Conservation (phyloP, 176 grass and related monocot species). For the Aegilops umbellulata region DNA sequence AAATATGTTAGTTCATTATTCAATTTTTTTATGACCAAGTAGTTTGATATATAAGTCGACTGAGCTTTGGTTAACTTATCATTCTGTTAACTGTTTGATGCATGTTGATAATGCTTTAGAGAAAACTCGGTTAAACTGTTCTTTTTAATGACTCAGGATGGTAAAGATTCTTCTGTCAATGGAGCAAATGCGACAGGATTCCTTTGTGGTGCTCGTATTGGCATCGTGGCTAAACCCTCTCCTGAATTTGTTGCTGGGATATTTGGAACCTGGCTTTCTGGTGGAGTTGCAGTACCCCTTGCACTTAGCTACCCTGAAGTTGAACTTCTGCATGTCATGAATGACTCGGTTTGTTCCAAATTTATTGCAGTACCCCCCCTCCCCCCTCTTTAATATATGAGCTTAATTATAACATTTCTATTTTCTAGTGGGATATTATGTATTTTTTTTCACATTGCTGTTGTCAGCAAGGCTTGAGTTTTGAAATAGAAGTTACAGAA, state of each 20-base stretch:
- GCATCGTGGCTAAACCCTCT: slow-evolving; percentile 95
- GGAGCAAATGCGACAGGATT: slow-evolving; percentile 31
- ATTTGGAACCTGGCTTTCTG: slow-evolving; percentile 91
- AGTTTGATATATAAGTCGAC: neutral
- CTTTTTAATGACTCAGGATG: slow-evolving; percentile 11
- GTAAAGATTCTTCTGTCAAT: slow-evolving; percentile 29
- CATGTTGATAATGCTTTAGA: neutral
- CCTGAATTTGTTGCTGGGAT: slow-evolving; percentile 95
- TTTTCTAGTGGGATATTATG: neutral
- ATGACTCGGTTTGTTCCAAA: slow-evolving; percentile 75
- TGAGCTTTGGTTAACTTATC: neutral
- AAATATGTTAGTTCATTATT: slow-evolving; percentile 7
- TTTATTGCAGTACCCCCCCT: slow-evolving; percentile 14
- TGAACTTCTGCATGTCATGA: slow-evolving; percentile 93
- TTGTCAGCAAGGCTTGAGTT: neutral
- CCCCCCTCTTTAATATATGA: slow-evolving; percentile 3
- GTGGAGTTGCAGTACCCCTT: slow-evolving; percentile 94
- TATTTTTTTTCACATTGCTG: neutral
- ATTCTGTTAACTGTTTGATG: neutral
- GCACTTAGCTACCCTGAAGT: slow-evolving; percentile 89
- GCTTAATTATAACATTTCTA: neutral
- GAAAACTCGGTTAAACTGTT: slow-evolving; percentile 12
- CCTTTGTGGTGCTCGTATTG: slow-evolving; percentile 68
- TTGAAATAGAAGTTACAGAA: neutral
- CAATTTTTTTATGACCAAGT: neutral